Base-by-base conservation (phyloP, 2,329 filamentous ascomycete species). In the Bisporella sp. region DNA sequence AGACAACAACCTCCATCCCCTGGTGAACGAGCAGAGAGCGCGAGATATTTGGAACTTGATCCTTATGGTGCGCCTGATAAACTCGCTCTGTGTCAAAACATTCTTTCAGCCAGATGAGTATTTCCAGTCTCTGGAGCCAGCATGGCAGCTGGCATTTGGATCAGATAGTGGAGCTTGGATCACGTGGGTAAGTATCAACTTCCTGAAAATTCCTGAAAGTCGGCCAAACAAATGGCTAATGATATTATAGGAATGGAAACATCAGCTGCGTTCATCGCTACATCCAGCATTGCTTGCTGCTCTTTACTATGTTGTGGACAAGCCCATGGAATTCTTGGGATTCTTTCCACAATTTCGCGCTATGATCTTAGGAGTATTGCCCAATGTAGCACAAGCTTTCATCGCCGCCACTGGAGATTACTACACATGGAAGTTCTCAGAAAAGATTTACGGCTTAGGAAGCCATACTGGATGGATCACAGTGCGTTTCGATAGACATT, bases 51-150 rank as follows among this genome's bases (percentile, higher is more conserved):
- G 57, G 56, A 47, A 47, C 4, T 12, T 62, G 4, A 54, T 81
- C 46, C 59, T 96, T 58, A 74, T 80, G 40, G 78, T 95, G 56
- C 88, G 93, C 49, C 76, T 92, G 57, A 67, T 87, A 66, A 96
- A 96, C 71, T 84, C 89, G 32, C 75, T 93, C 60, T 81, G 76
- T 55, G 74, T 95, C 51, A 75, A 80, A 57, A 97, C 93, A 21
- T 99, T 96, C 68, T 99, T 99, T 71, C 93, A 99, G 69, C 93
- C 93, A 31, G 93, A 99, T 72, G 93, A 99, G 69, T 97, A 89
- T 73, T 99, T 93, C 64, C 93, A 99, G 66, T 87, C 90, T 1
- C 79, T 97, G 42, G 93, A 99, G 71, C 92, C 93, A 48, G 93
- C 93, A 58, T 97, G 92, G 91, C 75, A 84, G 61, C 77, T 93